Conservation (phyloP, 495 filamentous ascomycete genomes). For the Hyaloscypha hepaticicola region DNA sequence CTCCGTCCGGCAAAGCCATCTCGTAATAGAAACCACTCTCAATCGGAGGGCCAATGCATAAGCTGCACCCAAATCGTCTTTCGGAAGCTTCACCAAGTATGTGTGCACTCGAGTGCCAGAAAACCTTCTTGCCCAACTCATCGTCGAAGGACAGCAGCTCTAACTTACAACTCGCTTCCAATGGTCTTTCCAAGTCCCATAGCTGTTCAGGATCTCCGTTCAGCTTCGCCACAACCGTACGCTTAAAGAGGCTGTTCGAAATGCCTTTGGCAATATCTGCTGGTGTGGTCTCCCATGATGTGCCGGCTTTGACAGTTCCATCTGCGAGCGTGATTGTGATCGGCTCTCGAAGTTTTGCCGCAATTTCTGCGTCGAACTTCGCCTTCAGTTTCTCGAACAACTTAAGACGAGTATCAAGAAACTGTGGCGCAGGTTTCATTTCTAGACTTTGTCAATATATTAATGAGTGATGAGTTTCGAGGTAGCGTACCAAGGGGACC, state of each 20-base stretch:
- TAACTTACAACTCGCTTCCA: conserved; percentile 78
- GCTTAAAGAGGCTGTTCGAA: conserved; percentile 68
- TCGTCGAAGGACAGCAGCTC: conserved; percentile 81
- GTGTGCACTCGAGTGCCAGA: conserved; percentile 94
- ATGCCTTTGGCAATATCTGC: conserved; percentile 63
- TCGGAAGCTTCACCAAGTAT: conserved; percentile 92
- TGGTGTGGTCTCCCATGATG: conserved; percentile 71
- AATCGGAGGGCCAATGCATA: conserved; percentile 90
- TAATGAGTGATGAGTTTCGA: too few relatives aligned
- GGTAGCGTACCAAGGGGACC: background rate
- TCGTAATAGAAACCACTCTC: conserved; percentile 98
- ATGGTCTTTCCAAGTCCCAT: conserved; percentile 89
- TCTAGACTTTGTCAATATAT: too few relatives aligned
- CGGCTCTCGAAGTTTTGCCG: conserved; percentile 60
- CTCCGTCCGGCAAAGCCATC: conserved; percentile 79
- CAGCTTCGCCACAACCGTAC: conserved; percentile 78
- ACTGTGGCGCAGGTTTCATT: conserved; percentile 69
- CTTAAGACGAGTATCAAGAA: conserved; percentile 76
- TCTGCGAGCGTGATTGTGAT: conserved; percentile 67
- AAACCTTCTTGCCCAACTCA: conserved; percentile 79
- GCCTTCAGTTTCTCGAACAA: conserved; percentile 88
- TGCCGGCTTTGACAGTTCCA: conserved; percentile 59
- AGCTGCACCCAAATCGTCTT: conserved; percentile 80
- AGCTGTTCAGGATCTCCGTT: conserved; percentile 64
- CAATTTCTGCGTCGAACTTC: conserved; percentile 70